Conservation (phyloP, 805 yeast species). For the Yarrowia porcina region DNA sequence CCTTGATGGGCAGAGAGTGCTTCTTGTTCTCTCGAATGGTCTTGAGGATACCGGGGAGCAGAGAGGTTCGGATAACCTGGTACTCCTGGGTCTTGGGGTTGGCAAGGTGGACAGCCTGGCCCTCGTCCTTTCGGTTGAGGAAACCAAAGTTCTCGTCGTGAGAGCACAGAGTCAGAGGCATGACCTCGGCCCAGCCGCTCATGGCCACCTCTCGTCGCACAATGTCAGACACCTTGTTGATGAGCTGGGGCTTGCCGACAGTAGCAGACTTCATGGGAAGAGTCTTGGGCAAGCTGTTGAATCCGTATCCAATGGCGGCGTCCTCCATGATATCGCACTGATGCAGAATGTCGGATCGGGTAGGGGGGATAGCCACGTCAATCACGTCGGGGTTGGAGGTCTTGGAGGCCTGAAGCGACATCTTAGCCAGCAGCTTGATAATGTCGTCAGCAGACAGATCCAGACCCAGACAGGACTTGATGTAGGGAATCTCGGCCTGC, state of each 20-base stretch:
- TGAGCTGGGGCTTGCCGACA: constrained; percentile 82
- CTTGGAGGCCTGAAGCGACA: constrained; percentile 71
- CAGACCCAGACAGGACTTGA: constrained; percentile 91
- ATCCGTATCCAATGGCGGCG: constrained; percentile 95
- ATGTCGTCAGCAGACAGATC: constrained; percentile 66
- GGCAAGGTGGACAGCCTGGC: constrained; percentile 75
- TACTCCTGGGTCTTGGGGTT: constrained; percentile 96
- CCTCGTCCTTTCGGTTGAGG: constrained; percentile 70
- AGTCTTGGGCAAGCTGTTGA: constrained; percentile 78
- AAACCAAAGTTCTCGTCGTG: constrained; percentile 95
- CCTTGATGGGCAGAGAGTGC: constrained; percentile 90
- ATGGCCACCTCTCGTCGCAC: constrained; percentile 87
- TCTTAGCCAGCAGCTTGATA: constrained; percentile 62
- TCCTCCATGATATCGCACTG: constrained; percentile 99
- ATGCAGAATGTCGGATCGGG: constrained; percentile 93
- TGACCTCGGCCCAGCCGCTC: constrained; percentile 92
- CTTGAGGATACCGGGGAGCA: constrained; percentile 91
- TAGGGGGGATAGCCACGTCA: constrained; percentile 77
- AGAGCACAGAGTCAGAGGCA: constrained; percentile 93
- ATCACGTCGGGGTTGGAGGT: constrained; percentile 48
- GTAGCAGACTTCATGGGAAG: constrained; percentile 73
- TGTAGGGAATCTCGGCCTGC: constrained; percentile 74
- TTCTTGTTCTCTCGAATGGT: constrained; percentile 95
- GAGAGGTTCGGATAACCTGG: constrained; percentile 94
- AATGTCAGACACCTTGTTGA: constrained; percentile 88